Evolutionary conservation across 1,139 yeast species (phyloP).

Genomic region (Tardiomyces depauwii): DNA sequence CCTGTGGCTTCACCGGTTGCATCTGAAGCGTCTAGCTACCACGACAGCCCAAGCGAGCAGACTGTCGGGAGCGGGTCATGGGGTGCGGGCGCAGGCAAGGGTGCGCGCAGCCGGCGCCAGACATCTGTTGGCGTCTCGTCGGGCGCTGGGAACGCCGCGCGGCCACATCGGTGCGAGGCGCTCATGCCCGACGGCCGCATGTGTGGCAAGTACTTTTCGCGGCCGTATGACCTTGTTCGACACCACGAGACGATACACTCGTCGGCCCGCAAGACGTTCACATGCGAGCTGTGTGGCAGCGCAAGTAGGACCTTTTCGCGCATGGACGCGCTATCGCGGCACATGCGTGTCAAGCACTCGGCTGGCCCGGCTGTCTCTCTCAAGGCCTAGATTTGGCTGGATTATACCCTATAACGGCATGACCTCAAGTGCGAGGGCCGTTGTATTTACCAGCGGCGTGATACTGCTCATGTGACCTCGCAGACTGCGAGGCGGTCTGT

Average conservation of each 20-base stretch:
- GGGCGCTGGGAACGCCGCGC: conserved; percentile 12
- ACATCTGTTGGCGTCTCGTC: not conserved
- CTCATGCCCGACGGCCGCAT: conserved; percentile 49
- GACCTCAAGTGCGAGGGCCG: too few relatives aligned
- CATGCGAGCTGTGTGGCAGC: conserved; percentile 72
- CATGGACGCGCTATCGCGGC: conserved; percentile 90
- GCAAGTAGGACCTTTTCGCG: conserved; percentile 81
- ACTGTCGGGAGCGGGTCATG: too few relatives aligned
- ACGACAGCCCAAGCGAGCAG: too few relatives aligned
- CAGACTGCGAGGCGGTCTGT: too few relatives aligned
- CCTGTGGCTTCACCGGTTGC: too few relatives aligned
- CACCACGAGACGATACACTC: conserved; percentile 97
- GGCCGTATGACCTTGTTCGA: conserved; percentile 88
- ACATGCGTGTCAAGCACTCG: conserved; percentile 74
- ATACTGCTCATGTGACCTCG: too few relatives aligned
- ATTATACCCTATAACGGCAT: too few relatives aligned
- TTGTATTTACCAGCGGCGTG: too few relatives aligned
- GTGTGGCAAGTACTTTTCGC: conserved; percentile 76
- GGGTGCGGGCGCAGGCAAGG: not conserved
- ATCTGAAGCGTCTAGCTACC: too few relatives aligned
- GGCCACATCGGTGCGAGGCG: conserved; percentile 47
- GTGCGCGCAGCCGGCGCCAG: not conserved
- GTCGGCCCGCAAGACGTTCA: conserved; percentile 70
- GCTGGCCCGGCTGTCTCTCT: not conserved
- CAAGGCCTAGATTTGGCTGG: not conserved